These are phyloP conservation scores for Hypoxylon lienhwacheense DNA, from an alignment of 495 filamentous ascomycete species.

Conservation along the genomic window DNA sequence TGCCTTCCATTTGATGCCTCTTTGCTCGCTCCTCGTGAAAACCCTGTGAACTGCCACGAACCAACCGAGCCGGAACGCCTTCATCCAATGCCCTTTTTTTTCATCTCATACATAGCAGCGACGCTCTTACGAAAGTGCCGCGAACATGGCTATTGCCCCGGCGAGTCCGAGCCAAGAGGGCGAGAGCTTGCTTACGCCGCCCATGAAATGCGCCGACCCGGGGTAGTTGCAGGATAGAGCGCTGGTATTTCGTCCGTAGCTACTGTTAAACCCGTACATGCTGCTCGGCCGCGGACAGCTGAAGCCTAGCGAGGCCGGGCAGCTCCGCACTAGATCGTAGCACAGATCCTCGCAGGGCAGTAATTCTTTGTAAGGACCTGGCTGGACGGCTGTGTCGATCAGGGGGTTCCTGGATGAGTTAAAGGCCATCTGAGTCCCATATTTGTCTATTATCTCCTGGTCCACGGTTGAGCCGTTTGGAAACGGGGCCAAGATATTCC, in stretches of 20 bases:
- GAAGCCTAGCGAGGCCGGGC: constrained; percentile 79
- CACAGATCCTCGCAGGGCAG: constrained; percentile 85
- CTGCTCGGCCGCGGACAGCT: constrained; percentile 64
- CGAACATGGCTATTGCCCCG: constrained; percentile 11
- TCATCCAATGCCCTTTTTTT: constrained; percentile 9
- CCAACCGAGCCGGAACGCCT: constrained; percentile 15
- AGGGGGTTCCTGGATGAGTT: constrained; percentile 64
- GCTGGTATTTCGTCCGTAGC: constrained; percentile 59
- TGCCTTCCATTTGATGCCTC: constrained; percentile 14
- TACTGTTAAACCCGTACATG: constrained; percentile 56
- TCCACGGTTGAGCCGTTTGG: constrained; percentile 63
- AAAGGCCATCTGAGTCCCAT: constrained; percentile 32
- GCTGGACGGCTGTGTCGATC: constrained; percentile 71
- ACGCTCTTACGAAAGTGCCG: constrained; percentile 6
- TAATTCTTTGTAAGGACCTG: constrained; percentile 92
- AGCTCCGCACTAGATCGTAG: constrained; percentile 77
- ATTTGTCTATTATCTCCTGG: constrained; percentile 31
- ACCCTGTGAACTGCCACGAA: background rate
- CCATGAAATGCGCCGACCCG: constrained; percentile 45
- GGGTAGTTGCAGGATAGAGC: constrained; percentile 50
- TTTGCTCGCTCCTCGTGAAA: constrained; percentile 13
- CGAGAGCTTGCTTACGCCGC: constrained; percentile 18
- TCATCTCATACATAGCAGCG: too few species aligned
- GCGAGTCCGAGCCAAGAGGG: constrained; percentile 27
- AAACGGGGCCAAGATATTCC: constrained; percentile 69